Conservation (phyloP, 1,284 basidiomycete genomes). For the Cerrena zonata region DNA sequence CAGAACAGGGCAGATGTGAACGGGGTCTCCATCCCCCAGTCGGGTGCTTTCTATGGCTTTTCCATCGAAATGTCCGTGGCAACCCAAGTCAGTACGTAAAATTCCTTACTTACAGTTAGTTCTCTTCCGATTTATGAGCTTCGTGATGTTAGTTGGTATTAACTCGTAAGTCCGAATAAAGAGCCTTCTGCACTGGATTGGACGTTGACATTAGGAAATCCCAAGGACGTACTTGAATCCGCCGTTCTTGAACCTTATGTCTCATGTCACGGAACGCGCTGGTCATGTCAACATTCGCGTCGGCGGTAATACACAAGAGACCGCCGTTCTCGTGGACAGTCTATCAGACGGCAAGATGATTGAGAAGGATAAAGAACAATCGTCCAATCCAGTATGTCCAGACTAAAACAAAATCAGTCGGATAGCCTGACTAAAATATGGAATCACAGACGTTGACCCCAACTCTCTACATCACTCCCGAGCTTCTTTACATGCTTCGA, state of each 20-base stretch:
- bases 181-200: too few relatives aligned
- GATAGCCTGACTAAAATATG: not conserved
- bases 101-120: not conserved
- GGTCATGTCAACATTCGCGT: constrained; percentile 60
- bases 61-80: constrained; percentile 70
- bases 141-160: constrained; percentile 8
- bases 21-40: constrained; percentile 47
- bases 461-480: constrained; percentile 49
- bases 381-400: constrained; percentile 15
- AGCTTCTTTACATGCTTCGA: constrained; percentile 51
- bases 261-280: constrained; percentile 54
- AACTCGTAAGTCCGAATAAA: constrained; percentile 10
- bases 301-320: constrained; percentile 75
- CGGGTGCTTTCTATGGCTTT: constrained; percentile 64
- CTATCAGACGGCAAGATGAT: constrained; percentile 18
- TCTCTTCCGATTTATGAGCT: not conserved
- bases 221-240: constrained; percentile 47
- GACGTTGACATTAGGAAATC: too few relatives aligned
- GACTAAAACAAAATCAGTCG: constrained; percentile 2
- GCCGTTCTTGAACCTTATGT: constrained; percentile 72
- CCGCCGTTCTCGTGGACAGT: constrained; percentile 31
- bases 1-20: constrained; percentile 20
- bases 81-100: constrained; percentile 52
- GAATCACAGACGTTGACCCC: constrained; percentile 46
- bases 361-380: constrained; percentile 14